Conservation (phyloP, 352 stramenopile genomes). For the Globisporangium splendens region DNA sequence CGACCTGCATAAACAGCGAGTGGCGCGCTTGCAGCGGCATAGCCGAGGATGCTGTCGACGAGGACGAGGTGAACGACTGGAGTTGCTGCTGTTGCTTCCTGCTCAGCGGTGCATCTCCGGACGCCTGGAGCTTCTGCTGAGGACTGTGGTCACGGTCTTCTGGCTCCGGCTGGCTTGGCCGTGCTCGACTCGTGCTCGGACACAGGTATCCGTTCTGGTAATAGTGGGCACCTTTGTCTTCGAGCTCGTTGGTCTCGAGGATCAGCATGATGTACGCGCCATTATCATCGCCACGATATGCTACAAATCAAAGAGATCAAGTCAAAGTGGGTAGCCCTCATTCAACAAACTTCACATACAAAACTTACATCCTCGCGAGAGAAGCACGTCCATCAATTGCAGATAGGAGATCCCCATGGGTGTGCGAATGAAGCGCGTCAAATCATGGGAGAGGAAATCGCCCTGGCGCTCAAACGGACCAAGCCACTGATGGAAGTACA, state of each 20-base stretch:
- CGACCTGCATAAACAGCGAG: constrained; percentile 49
- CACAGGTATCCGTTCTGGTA: constrained; percentile 77
- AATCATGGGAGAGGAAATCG: constrained; percentile 55
- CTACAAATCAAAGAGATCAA: constrained; percentile 17
- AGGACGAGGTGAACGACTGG: constrained; percentile 4
- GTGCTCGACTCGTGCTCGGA: constrained; percentile 29
- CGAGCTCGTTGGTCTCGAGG: constrained; percentile 70
- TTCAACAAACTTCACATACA: background rate
- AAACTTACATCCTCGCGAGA: constrained; percentile 62
- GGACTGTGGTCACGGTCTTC: constrained; percentile 11
- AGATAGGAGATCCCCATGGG: constrained; percentile 80
- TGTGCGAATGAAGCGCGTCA: constrained; percentile 71
- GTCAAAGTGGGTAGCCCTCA: constrained; percentile 8
- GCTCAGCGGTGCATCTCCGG: background rate
- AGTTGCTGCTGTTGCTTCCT: constrained; percentile 13
- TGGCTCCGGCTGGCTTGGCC: constrained; percentile 11
- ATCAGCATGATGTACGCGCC: constrained; percentile 64
- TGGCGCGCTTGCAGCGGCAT: constrained; percentile 23
- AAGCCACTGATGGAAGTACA: constrained; percentile 82
- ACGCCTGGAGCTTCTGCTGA: background rate
- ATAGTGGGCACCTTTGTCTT: constrained; percentile 73
- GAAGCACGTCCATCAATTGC: constrained; percentile 74
- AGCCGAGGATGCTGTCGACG: background rate
- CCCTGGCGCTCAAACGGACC: constrained; percentile 63
- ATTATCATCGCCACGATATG: constrained; percentile 44